Base-by-base conservation (phyloP, 768 basidiomycete species). In the Nidularia pulvinata region DNA sequence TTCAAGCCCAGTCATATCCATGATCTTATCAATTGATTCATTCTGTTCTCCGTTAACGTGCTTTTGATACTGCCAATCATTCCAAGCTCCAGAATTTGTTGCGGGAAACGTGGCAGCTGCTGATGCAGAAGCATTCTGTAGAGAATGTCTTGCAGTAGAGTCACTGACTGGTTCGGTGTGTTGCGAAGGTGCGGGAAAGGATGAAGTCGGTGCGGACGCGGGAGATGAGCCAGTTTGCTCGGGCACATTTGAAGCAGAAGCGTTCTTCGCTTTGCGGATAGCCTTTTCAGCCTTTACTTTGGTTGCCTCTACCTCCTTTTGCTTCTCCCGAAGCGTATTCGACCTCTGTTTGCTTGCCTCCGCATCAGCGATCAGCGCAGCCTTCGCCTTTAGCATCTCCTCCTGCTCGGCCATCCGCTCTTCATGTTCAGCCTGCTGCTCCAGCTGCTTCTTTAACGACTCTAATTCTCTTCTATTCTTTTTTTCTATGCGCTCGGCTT, bases 1-100 rank as follows among this genome's bases (percentile, higher is more conserved):
- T 60, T 89, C 87, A 4, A 90, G 74, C 3, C 88, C 88, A 2
- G 77, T 84, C 83, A 90, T 81, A 3, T 66, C 77, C 87, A 89
- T 89, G 57, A 88, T 78, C 2, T 73, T 69, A 57, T 89, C 88
- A 30, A 90, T 79, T n/a, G 78, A 69, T 4, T 64, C 61, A 53
- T 84, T 85, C 22, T 60, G 65, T 1, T 66, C 79, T 4, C 86
- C 85, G 16, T 83, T 77, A 0, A 81, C 51, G 3, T 64, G 64
- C 64, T 89, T 89, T 63, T 82, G 80, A 7, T 78, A 66, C 52
- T 79, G 65, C 88, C 88, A 89, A 49, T 81, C 77, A 0, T 62
- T 56, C 62, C 76, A 64, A 1, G 81, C 70, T 10, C 66, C n/a
- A n/a, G n/a, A n/a, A n/a, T n/a, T n/a, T n/a, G n/a, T n/a, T n/a